phyloP scores from a whole-genome alignment of 1,284 basidiomycete species.

The Ceratobasidium sp. region DNA sequence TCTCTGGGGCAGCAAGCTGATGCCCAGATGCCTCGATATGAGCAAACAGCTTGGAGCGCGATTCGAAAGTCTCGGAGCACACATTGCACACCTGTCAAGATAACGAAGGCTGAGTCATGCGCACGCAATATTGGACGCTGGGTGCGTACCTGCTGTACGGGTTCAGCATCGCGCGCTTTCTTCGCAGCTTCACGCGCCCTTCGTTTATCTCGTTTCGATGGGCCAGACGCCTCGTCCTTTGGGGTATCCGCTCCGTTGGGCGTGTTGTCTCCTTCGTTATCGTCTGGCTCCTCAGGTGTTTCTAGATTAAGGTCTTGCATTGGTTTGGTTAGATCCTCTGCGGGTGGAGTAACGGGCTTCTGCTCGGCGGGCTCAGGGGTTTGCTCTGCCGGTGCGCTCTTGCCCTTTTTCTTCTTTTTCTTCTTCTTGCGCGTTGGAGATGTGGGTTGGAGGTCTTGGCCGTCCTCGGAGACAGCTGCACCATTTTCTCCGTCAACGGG shows the following conservation, averaged over 20 bases:
- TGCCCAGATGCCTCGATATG: conserved; percentile 84
- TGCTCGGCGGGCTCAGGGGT: background rate
- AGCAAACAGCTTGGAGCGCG: conserved; percentile 82
- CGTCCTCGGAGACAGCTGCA: conserved; percentile 17
- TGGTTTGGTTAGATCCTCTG: conserved; percentile 15
- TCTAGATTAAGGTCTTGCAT: conserved; percentile 39
- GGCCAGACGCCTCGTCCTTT: conserved; percentile 36
- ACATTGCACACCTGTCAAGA: conserved; percentile 74
- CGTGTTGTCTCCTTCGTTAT: conserved; percentile 45
- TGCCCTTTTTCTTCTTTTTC: conserved; percentile 47
- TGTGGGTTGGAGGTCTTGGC: background rate
- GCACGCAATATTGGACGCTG: background rate
- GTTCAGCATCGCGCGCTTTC: conserved; percentile 64
- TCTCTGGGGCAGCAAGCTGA: conserved; percentile 65
- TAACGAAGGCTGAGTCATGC: background rate
- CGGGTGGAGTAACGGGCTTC: background rate
- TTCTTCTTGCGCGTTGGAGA: conserved; percentile 51
- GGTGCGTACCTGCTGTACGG: conserved; percentile 36
- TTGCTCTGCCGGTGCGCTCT: conserved; percentile 22
- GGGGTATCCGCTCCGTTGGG: conserved; percentile 42
- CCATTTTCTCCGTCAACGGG: conserved; percentile 52
- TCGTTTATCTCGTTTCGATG: conserved; percentile 81
- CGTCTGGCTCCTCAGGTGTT: conserved; percentile 26
- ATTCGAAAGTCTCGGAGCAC: conserved; percentile 75
- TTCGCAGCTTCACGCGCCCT: conserved; percentile 83